These are phyloP conservation scores for Sporobolus alterniflorus DNA, from an alignment of 202 grass and related monocot species.

Conservation along the genomic window DNA sequence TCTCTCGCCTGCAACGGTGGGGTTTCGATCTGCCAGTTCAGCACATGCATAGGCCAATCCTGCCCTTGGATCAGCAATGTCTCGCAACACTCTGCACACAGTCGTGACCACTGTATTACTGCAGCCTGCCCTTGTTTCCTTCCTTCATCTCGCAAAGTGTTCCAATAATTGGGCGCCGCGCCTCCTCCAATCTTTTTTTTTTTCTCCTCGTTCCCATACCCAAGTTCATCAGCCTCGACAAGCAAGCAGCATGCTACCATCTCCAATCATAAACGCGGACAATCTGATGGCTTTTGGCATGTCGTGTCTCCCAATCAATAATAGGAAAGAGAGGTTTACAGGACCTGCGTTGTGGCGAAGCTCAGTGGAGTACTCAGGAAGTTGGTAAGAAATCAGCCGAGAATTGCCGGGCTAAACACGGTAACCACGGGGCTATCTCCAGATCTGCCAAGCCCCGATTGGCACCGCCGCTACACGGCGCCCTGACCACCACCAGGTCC, in stretches of 20 bases:
- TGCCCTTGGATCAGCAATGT: background rate
- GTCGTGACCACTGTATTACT: background rate
- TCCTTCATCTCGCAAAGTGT: background rate
- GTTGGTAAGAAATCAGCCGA: background rate
- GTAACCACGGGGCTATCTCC: background rate
- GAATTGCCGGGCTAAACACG: background rate
- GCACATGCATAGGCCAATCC: background rate
- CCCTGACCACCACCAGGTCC: background rate
- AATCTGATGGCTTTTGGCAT: too few species aligned
- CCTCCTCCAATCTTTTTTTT: background rate
- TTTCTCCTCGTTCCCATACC: too few species aligned
- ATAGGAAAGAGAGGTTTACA: too few species aligned
- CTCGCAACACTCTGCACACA: background rate
- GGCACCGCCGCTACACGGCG: background rate
- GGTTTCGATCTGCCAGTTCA: background rate
- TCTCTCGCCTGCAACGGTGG: background rate
- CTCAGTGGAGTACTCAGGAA: background rate
- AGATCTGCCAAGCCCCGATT: background rate
- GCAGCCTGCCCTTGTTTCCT: background rate
- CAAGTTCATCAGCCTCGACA: too few species aligned
- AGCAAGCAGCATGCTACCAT: too few species aligned
- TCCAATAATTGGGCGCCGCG: background rate
- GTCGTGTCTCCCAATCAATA: too few species aligned
- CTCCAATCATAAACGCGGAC: too few species aligned
- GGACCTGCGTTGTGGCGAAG: background rate